Evolutionary conservation across 2,329 filamentous ascomycete genomes (phyloP).

Genomic region (Clarireedia paspali): DNA sequence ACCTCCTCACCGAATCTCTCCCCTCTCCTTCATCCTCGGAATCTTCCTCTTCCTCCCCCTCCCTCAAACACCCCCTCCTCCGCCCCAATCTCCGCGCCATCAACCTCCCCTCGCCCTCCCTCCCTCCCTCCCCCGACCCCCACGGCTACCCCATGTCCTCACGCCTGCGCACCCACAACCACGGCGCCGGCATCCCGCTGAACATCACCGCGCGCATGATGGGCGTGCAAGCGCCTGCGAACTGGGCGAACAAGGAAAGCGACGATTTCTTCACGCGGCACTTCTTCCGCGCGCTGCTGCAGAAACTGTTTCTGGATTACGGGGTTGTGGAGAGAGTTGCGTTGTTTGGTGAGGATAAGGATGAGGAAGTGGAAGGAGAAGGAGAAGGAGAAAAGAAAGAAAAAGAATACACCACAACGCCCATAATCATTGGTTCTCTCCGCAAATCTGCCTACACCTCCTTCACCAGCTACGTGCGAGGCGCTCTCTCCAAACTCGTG

Average conservation of each 20-base stretch:
- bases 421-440: slow-evolving; percentile 80
- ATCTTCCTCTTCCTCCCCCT: slow-evolving; percentile 67
- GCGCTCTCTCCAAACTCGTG: slow-evolving; percentile 66
- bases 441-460: slow-evolving; percentile 71
- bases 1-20: slow-evolving; percentile 83
- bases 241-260: slow-evolving; percentile 79
- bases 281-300: slow-evolving; percentile 84
- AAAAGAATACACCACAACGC: slow-evolving; percentile 50
- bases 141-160: slow-evolving; percentile 92
- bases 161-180: slow-evolving; percentile 50
- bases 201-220: slow-evolving; percentile 98
- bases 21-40: slow-evolving; percentile 77
- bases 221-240: slow-evolving; percentile 90
- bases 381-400: not conserved
- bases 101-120: slow-evolving; percentile 55
- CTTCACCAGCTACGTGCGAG: slow-evolving; percentile 70
- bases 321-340: slow-evolving; percentile 50
- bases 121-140: slow-evolving; percentile 69
- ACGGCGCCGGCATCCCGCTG: slow-evolving; percentile 57
- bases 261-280: slow-evolving; percentile 86
- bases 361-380: not conserved
- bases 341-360: not conserved
- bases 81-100: slow-evolving; percentile 60
- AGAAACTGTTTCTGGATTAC: slow-evolving; percentile 84
- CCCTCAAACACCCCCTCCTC: slow-evolving; percentile 74